Base-by-base conservation (phyloP, 202 grass and related monocot species). In the Schoenoplectus tabernaemontani region DNA sequence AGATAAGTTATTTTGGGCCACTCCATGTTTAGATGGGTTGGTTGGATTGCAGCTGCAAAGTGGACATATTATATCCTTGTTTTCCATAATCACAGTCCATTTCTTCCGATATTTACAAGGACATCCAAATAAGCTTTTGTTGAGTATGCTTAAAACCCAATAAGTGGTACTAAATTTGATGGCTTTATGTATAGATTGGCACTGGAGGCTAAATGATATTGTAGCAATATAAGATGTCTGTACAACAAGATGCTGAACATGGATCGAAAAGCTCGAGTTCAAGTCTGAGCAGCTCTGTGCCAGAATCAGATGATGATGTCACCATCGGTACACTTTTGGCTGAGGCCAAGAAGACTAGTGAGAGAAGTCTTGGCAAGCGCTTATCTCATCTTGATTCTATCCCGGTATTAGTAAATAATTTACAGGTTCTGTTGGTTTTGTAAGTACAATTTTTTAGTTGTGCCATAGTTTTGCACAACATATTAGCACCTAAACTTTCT, bases 341-440 rank as follows among this genome's bases (percentile, higher is more conserved):
- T 22, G 91, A 98, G 81, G 83, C 85, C 66, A 85, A 77, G 30
- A 80, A 90, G 36, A 92, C 64, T 24, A 92, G 62, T 15, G 85
- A 54, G 16, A 85, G 87, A 61, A 98, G 85, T 51, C 91, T 98
- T 60, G 95, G 95, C 68, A 95, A 92, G 54, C 91, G 91, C 32
- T 71, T 98, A n/a, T 98, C 95, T 54, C 95, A 98, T 79, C 88
- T 98, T 78, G 95, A 95, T 85, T 98, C 91, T 1, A 93, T 95
- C 83, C 95, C 95, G 78, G 95, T 98, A 98, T 75, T 22, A 59
- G 58, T 76, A 59, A 58, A 57, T 59, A 30, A 46, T 82, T 74
- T 26, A 53, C 7, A 11, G 46, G 30, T 33, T 73, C 42, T 53
- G 44, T 73, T 50, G 12, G 26, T 72, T 72, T 30, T 11, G 16